These are phyloP conservation scores for Suillus tomentosus DNA, from an alignment of 768 basidiomycete genomes.

Conservation along the genomic window DNA sequence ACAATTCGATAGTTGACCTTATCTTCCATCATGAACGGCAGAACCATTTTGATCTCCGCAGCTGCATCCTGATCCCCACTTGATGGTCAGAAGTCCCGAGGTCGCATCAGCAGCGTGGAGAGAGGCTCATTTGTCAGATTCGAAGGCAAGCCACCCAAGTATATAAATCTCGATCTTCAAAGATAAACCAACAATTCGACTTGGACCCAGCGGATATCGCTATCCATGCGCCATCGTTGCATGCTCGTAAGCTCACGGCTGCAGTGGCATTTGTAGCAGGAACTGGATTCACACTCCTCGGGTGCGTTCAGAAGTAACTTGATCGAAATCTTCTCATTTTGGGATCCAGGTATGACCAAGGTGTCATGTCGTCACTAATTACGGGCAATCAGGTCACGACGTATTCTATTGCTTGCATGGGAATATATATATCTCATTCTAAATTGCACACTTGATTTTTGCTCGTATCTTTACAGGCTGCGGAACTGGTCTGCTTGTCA, in stretches of 20 bases:
- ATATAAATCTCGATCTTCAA: background rate
- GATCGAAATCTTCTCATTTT: background rate
- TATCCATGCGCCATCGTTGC: slow-evolving; percentile 25
- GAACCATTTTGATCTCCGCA: background rate
- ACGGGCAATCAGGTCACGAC: slow-evolving; percentile 31
- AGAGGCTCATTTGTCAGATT: slow-evolving; percentile 3
- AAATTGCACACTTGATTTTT: slow-evolving; percentile 41
- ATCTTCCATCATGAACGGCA: background rate
- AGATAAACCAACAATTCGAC: slow-evolving; percentile 1
- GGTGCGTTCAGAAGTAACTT: slow-evolving; percentile 23
- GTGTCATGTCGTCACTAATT: slow-evolving; percentile 45
- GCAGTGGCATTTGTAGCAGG: slow-evolving; percentile 39
- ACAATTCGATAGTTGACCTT: background rate
- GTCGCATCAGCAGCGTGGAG: slow-evolving; percentile 1
- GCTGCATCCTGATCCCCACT: background rate
- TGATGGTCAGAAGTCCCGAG: background rate
- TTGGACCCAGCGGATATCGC: slow-evolving; percentile 21
- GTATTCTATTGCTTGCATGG: background rate
- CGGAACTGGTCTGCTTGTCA: slow-evolving; percentile 43
- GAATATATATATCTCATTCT: background rate
- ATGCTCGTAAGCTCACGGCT: slow-evolving; percentile 31
- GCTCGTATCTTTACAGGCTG: slow-evolving; percentile 43
- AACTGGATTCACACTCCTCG: slow-evolving; percentile 40
- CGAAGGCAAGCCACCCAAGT: background rate
- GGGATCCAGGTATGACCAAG: slow-evolving; percentile 40